These are phyloP conservation scores for Gossypium gossypioides DNA, from an alignment of 441 rosid genomes.

Conservation along the genomic window DNA sequence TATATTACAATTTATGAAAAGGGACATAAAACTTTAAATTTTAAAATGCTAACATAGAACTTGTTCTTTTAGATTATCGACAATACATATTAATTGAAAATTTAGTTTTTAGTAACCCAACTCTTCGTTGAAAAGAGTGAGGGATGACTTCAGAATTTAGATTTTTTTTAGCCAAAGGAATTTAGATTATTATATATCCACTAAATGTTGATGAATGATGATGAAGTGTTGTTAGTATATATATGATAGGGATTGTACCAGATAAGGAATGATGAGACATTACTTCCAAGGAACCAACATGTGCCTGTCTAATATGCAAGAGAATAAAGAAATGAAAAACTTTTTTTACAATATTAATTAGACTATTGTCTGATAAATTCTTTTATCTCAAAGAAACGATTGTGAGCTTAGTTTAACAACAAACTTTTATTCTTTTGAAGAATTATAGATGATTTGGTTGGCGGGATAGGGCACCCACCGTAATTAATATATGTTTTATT, in stretches of 20 bases:
- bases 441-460: too few species aligned
- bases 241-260: background rate
- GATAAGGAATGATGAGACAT: slow-evolving; percentile 1
- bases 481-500: background rate
- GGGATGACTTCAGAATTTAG: background rate
- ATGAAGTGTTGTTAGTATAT: background rate
- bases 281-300: slow-evolving; percentile 6
- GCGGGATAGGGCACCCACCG: too few species aligned
- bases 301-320: background rate
- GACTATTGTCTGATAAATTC: too few species aligned
- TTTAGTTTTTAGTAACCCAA: background rate
- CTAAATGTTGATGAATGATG: background rate
- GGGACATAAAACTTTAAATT: background rate
- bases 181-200: too few species aligned
- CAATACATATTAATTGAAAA: background rate
- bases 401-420: too few species aligned
- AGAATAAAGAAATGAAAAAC: background rate
- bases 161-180: too few species aligned
- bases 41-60: background rate
- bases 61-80: too few species aligned
- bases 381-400: too few species aligned
- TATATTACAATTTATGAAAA: too few species aligned
- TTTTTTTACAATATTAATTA: background rate
- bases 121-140: background rate
- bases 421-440: too few species aligned